A percentile compares a stretch with the other conserved stretches of the same genome.
Conservation (phyloP, 371 early-diverging fungal genomes). For the Mycotypha africana region DNA sequence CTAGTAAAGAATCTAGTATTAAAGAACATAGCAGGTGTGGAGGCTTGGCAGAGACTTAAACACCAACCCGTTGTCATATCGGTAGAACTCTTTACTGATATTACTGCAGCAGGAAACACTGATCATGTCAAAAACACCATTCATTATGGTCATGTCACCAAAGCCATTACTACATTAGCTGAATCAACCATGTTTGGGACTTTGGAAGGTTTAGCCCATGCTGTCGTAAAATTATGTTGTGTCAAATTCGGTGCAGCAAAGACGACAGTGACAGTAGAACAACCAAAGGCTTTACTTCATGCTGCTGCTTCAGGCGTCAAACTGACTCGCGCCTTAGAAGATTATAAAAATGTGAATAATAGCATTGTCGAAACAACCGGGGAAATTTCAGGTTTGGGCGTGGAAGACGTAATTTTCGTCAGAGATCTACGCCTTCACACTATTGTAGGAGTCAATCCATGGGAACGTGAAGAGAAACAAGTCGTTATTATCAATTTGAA, state of each 20-base stretch:
- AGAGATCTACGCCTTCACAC: constrained; percentile 73
- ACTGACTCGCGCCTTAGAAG: constrained; percentile 65
- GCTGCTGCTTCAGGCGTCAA: constrained; percentile 87
- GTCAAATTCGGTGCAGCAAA: constrained; percentile 51
- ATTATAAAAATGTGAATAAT: constrained; percentile 17
- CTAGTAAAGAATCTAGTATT: constrained; percentile 77
- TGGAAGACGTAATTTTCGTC: constrained; percentile 65
- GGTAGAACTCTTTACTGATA: constrained; percentile 67
- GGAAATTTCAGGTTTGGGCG: constrained; percentile 38
- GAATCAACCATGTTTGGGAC: constrained; percentile 68
- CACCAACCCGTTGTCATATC: constrained; percentile 83
- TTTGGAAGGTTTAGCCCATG: constrained; percentile 70
- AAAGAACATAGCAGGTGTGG: constrained; percentile 85
- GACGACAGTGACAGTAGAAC: constrained; percentile 76
- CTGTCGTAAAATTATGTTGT: constrained; percentile 57
- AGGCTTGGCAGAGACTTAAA: constrained; percentile 89
- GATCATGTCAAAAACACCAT: constrained; percentile 78
- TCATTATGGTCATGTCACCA: constrained; percentile 79
- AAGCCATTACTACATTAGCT: constrained; percentile 69
- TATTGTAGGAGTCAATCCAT: constrained; percentile 93
- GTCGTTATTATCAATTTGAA: constrained; percentile 77
- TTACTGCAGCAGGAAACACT: constrained; percentile 69
- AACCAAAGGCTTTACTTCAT: constrained; percentile 88
- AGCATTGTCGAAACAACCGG: constrained; percentile 22
- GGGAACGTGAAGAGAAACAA: constrained; percentile 95